phyloP scores from a whole-genome alignment of 208 protist species.

The Acanthamoeba lugdunensis region DNA sequence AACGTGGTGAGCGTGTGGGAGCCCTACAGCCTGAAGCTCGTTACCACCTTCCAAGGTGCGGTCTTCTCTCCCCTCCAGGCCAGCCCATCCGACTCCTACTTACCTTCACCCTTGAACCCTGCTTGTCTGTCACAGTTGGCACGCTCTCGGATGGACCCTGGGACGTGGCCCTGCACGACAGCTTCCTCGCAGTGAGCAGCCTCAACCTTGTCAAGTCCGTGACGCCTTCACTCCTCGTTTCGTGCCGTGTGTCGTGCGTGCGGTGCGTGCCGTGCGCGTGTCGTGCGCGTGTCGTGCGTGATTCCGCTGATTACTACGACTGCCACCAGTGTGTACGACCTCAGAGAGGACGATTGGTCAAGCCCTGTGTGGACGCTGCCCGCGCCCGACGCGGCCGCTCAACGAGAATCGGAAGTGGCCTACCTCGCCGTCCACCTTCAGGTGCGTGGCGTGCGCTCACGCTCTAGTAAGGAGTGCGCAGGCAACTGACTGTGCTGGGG shows the following conservation, averaged over 20 bases:
- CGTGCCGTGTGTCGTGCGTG: too few relatives aligned
- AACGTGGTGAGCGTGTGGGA: background rate
- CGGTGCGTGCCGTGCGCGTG: too few relatives aligned
- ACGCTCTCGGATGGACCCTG: background rate
- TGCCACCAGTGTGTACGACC: background rate
- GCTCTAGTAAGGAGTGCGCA: too few relatives aligned
- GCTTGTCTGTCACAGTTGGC: background rate
- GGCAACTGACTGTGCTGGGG: background rate
- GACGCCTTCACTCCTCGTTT: background rate
- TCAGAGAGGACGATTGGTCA: background rate
- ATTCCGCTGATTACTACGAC: background rate
- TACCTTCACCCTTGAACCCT: background rate
- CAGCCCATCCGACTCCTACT: background rate
- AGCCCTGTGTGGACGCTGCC: background rate
- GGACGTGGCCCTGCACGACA: background rate
- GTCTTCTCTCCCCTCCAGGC: background rate
- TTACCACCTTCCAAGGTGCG: background rate
- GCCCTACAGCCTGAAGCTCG: background rate
- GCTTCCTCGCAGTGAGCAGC: background rate
- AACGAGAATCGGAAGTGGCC: background rate
- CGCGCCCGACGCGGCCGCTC: background rate
- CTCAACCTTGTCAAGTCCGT: background rate
- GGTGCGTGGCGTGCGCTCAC: background rate
- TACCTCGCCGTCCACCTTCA: background rate
- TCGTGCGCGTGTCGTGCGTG: too few relatives aligned